Evolutionary conservation across 2,329 filamentous ascomycete genomes (phyloP).

Genomic region (Lachnum nothofagi): DNA sequence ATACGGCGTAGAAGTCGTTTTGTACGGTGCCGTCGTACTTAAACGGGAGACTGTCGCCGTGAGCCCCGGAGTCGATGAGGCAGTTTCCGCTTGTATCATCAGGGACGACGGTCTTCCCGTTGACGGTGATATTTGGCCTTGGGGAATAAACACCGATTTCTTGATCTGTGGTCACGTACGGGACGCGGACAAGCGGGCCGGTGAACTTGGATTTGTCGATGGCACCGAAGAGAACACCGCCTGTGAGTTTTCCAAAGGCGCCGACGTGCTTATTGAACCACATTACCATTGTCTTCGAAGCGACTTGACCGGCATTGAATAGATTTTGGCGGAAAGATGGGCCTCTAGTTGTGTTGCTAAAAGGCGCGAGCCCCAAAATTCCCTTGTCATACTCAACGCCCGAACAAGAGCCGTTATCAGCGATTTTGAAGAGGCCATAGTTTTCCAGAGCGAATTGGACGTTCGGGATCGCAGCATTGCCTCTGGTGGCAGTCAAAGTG

Average conservation of each 20-base stretch:
- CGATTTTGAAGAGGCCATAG: constrained; percentile 22
- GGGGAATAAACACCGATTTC: constrained; percentile 23
- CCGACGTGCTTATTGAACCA: constrained; percentile 33
- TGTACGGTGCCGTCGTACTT: constrained; percentile 2
- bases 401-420: constrained; percentile 19
- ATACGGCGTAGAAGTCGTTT: constrained; percentile 19
- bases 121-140: constrained; percentile 25
- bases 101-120: constrained; percentile 17
- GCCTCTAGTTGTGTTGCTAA: constrained; percentile 22
- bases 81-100: constrained; percentile 20
- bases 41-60: constrained; percentile 26
- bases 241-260: constrained; percentile 25
- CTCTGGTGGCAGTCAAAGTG: constrained; percentile 23
- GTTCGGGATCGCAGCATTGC: constrained; percentile 24
- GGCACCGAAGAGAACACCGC: constrained; percentile 33
- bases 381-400: constrained; percentile 27
- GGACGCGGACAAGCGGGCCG: constrained; percentile 32
- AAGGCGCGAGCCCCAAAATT: constrained; percentile 32
- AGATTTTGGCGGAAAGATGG: constrained; percentile 34
- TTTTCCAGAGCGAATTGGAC: constrained; percentile 29
- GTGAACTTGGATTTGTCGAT: constrained; percentile 34
- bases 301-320: constrained; percentile 28
- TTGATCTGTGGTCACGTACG: constrained; percentile 1
- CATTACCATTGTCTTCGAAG: constrained; percentile 30
- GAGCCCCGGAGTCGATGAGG: constrained; percentile 33